Conservation (phyloP, 2,329 filamentous ascomycete species). For the Lojkania enalia region DNA sequence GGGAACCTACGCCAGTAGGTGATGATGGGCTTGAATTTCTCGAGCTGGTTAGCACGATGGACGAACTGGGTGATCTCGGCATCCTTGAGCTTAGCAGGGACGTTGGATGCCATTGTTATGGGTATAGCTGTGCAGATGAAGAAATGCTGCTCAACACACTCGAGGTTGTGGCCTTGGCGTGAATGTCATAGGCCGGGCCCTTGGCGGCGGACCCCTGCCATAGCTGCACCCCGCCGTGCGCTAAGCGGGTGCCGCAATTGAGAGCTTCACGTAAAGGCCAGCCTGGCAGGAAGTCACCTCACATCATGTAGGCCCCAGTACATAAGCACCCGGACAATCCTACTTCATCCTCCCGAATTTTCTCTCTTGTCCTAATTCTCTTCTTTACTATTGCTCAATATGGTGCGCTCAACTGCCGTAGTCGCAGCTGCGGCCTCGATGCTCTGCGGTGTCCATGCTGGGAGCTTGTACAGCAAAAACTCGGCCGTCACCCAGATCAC, state of each 20-base stretch:
- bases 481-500: conserved; percentile 86
- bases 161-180: not conserved
- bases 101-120: conserved; percentile 69
- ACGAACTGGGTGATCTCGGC: conserved; percentile 85
- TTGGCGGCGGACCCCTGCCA: conserved; percentile 11
- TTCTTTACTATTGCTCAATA: conserved; percentile 20
- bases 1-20: conserved; percentile 84
- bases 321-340: conserved; percentile 9
- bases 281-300: conserved; percentile 18
- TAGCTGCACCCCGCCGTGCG: conserved; percentile 20
- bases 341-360: conserved; percentile 2
- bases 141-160: not conserved
- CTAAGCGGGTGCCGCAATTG: conserved; percentile 17
- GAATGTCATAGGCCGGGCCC: not conserved
- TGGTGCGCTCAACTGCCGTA: conserved; percentile 43
- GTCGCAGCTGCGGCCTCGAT: conserved; percentile 63
- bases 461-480: conserved; percentile 80
- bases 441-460: conserved; percentile 67
- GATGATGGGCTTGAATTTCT: conserved; percentile 80
- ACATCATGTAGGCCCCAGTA: conserved; percentile 23
- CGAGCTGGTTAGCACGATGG: conserved; percentile 79
- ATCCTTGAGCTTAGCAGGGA: conserved; percentile 74
- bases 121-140: not conserved
- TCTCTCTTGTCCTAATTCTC: conserved; percentile 6
- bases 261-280: conserved; percentile 25